phyloP scores from a whole-genome alignment of 1,139 yeast genomes.

The Pichia sp. region DNA sequence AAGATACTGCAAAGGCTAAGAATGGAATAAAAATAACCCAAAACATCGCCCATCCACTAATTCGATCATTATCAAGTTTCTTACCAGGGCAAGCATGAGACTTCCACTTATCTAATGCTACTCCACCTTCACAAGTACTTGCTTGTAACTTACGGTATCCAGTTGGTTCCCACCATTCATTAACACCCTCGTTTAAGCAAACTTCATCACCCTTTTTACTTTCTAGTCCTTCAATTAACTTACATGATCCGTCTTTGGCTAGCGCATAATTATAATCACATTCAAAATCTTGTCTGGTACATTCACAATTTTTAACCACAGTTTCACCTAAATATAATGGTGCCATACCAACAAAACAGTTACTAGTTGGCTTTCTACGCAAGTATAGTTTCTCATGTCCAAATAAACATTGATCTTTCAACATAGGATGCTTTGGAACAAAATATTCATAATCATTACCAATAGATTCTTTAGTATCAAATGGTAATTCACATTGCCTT shows the following conservation, averaged over 20 bases:
- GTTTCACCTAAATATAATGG: constrained; percentile 59
- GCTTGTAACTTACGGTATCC: constrained; percentile 73
- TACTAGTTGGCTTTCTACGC: constrained; percentile 56
- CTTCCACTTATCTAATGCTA: constrained; percentile 57
- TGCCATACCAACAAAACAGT: constrained; percentile 79
- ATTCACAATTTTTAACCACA: constrained; percentile 62
- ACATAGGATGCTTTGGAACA: constrained; percentile 67
- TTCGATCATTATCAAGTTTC: constrained; percentile 52
- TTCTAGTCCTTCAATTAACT: constrained; percentile 61
- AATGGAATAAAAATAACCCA: constrained; percentile 54
- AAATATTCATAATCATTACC: constrained; percentile 77
- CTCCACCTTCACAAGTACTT: constrained; percentile 72
- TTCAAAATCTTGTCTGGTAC: constrained; percentile 85
- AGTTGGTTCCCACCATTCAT: constrained; percentile 72
- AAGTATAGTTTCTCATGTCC: constrained; percentile 81
- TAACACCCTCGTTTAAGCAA: constrained; percentile 51
- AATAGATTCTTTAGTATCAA: constrained; percentile 39
- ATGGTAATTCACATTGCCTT: constrained; percentile 66
- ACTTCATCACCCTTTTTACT: constrained; percentile 61
- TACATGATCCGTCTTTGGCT: constrained; percentile 77
- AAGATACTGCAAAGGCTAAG: constrained; percentile 46
- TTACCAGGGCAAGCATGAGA: constrained; percentile 86
- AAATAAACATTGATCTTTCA: constrained; percentile 64
- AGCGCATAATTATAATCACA: constrained; percentile 83
- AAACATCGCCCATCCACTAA: constrained; percentile 48